Percentiles rank a stretch among this genome's conserved stretches.
Evolutionary conservation across 352 stramenopile species (phyloP).

Genomic region (Thraustochytrium striatum): DNA sequence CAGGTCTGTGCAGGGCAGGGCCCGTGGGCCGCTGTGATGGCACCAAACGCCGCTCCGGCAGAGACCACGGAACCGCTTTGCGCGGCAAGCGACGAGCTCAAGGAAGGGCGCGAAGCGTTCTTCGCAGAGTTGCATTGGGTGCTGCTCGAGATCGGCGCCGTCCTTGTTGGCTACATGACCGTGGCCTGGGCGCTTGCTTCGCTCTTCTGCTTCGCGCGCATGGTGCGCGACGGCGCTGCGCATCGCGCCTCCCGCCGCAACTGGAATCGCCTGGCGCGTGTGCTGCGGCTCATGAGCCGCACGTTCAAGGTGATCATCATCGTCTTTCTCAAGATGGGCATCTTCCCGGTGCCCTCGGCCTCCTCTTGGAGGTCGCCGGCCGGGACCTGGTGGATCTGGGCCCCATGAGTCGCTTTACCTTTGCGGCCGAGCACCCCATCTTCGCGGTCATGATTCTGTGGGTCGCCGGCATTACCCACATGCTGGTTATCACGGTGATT

Average conservation of each 20-base stretch:
- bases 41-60: background rate
- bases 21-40: background rate
- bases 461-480: constrained; percentile 94
- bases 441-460: constrained; percentile 89
- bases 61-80: background rate
- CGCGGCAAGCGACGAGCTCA: background rate
- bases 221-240: background rate
- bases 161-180: constrained; percentile 42
- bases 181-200: background rate
- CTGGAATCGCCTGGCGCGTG: constrained; percentile 14
- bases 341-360: constrained; percentile 85
- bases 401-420: background rate
- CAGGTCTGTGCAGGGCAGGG: constrained; percentile 48
- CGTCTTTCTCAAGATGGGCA: constrained; percentile 93
- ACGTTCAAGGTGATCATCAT: constrained; percentile 89
- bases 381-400: constrained; percentile 18
- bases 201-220: constrained; percentile 46
- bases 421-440: constrained; percentile 55
- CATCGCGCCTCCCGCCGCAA: constrained; percentile 54
- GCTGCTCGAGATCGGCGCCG: constrained; percentile 45
- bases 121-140: constrained; percentile 29
- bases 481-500: constrained; percentile 93
- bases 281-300: constrained; percentile 26
- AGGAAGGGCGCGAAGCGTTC: background rate
- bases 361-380: constrained; percentile 82